Percentiles rank a stretch among this genome's conserved stretches.
Evolutionary conservation across 768 basidiomycete species (phyloP).

Genomic region (Xerocomus potaroensis): DNA sequence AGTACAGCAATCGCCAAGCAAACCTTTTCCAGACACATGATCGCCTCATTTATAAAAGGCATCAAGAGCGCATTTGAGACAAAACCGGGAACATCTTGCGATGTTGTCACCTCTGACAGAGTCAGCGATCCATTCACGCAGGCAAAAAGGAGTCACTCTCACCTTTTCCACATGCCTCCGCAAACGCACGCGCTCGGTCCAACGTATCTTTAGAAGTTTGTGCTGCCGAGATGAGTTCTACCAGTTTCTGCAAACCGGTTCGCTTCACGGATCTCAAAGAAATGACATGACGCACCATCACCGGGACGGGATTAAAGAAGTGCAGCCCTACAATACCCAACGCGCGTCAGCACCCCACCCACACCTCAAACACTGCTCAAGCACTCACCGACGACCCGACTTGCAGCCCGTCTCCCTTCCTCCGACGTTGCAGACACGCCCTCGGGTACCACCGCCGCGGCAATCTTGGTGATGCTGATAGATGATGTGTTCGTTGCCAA

Average conservation of each 20-base stretch:
- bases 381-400: conserved; percentile 74
- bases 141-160: neutral
- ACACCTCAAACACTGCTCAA: neutral
- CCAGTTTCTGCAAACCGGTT: conserved; percentile 60
- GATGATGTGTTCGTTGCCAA: conserved; percentile 92
- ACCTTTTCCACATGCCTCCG: conserved; percentile 89
- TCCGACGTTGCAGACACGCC: conserved; percentile 56
- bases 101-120: conserved; percentile 82
- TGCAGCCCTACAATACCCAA: conserved; percentile 65
- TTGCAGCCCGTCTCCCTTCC: conserved; percentile 58
- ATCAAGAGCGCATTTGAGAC: conserved; percentile 94
- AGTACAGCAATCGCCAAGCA: neutral
- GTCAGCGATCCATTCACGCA: neutral
- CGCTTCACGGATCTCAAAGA: neutral
- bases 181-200: conserved; percentile 74
- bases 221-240: conserved; percentile 91
- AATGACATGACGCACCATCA: conserved; percentile 65
- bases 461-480: conserved; percentile 93
- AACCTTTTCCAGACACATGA: conserved; percentile 90
- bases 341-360: neutral
- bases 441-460: conserved; percentile 65
- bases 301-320: conserved; percentile 96
- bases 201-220: conserved; percentile 82
- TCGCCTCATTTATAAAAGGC: conserved; percentile 98
- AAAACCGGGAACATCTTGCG: conserved; percentile 91